phyloP scores from a whole-genome alignment of 257 asterid species.

The Solanum tarapatanum region DNA sequence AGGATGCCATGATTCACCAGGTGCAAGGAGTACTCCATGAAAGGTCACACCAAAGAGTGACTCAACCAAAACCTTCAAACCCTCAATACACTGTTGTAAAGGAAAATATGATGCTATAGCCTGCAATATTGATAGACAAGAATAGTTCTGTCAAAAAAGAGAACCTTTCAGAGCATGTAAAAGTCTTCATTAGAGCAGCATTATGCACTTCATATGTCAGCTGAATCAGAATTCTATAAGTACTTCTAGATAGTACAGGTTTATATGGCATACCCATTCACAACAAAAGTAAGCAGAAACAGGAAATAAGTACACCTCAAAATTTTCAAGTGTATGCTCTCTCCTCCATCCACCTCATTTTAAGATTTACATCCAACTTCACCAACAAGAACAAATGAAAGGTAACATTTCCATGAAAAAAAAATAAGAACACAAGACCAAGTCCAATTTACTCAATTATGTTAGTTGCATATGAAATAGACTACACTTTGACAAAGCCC shows the following conservation, averaged over 20 bases:
- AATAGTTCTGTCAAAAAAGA: neutral
- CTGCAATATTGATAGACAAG: conserved; percentile 23
- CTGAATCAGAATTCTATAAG: neutral
- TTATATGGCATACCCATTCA: neutral
- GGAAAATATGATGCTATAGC: conserved; percentile 70
- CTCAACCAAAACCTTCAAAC: conserved; percentile 69
- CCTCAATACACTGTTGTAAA: conserved; percentile 71
- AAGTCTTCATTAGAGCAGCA: neutral
- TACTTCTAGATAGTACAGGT: neutral
- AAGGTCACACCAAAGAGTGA: conserved; percentile 76
- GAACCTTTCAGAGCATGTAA: neutral
- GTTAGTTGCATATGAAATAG: neutral
- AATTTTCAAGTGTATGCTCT: neutral
- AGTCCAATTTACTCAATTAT: neutral
- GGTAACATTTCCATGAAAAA: neutral
- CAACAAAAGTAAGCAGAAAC: neutral
- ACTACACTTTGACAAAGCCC: neutral
- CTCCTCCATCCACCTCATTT: neutral
- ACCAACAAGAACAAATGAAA: neutral
- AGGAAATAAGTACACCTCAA: neutral
- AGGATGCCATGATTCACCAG: conserved; percentile 98
- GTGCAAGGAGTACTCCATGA: conserved; percentile 52
- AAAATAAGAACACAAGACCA: neutral
- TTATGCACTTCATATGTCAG: neutral
- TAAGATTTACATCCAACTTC: neutral